These are phyloP conservation scores for Colletotrichum godetiae DNA, from an alignment of 2,329 filamentous ascomycete species.

Conservation along the genomic window DNA sequence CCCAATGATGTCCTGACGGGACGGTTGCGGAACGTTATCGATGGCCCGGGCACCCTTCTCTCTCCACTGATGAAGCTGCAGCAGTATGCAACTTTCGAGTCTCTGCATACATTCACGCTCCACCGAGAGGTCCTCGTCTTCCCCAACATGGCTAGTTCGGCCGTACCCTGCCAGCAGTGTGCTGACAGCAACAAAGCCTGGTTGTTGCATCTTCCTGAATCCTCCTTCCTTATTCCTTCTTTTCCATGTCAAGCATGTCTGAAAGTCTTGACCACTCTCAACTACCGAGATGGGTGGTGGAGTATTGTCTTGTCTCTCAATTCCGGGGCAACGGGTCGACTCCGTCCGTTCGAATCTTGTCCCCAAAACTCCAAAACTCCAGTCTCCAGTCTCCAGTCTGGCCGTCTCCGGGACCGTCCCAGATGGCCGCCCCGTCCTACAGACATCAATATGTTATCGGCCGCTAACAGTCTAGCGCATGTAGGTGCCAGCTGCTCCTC, in stretches of 20 bases:
- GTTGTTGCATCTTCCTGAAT: not conserved
- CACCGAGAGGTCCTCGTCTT: not conserved
- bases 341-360: not conserved
- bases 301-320: not conserved
- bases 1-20: not conserved
- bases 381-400: not conserved
- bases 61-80: slow-evolving; percentile 6
- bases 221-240: not conserved
- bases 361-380: not conserved
- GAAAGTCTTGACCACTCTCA: not conserved
- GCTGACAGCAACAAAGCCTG: not conserved
- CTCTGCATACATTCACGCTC: not conserved
- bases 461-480: not conserved
- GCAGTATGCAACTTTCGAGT: slow-evolving; percentile 14
- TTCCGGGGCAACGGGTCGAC: slow-evolving; percentile 10
- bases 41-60: not conserved
- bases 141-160: not conserved
- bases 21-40: not conserved
- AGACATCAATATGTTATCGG: not conserved
- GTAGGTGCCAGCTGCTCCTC: not conserved
- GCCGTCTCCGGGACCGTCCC: not conserved
- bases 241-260: too few species aligned
- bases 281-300: slow-evolving; percentile 11
- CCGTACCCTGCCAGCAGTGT: not conserved
- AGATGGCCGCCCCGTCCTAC: not conserved